Evolutionary conservation across 495 filamentous ascomycete species (phyloP).

Genomic region (Tuber indicum): DNA sequence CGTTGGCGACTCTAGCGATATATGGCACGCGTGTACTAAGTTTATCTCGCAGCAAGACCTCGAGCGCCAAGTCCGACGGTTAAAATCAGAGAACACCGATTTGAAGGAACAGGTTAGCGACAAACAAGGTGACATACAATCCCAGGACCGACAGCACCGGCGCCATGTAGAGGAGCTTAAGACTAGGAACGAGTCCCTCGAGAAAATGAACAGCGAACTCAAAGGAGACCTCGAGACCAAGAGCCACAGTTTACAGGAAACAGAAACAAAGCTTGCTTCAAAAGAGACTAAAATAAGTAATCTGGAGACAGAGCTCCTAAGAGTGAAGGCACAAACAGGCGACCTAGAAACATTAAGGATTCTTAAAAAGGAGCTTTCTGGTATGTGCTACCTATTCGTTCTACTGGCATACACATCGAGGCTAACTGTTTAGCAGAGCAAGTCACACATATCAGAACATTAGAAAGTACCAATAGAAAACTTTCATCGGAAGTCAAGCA

Average conservation of each 20-base stretch:
- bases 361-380: slow-evolving; percentile 72
- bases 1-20: not conserved
- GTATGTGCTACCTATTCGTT: slow-evolving; percentile 12
- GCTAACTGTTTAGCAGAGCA: slow-evolving; percentile 55
- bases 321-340: slow-evolving; percentile 72
- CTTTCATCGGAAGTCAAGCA: slow-evolving; percentile 74
- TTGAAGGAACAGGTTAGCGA: slow-evolving; percentile 76
- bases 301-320: slow-evolving; percentile 74
- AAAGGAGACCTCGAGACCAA: slow-evolving; percentile 63
- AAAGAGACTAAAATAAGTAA: slow-evolving; percentile 63
- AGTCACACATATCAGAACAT: slow-evolving; percentile 73
- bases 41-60: slow-evolving; percentile 45
- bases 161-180: slow-evolving; percentile 66
- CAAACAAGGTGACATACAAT: slow-evolving; percentile 59
- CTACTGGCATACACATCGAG: not conserved
- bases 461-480: slow-evolving; percentile 74
- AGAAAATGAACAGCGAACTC: slow-evolving; percentile 62
- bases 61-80: slow-evolving; percentile 63
- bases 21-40: not conserved
- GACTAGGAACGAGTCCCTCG: slow-evolving; percentile 59
- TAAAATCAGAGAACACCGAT: slow-evolving; percentile 64
- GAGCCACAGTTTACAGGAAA: slow-evolving; percentile 54
- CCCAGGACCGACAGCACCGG: slow-evolving; percentile 63
- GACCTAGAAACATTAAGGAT: slow-evolving; percentile 76
- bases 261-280: slow-evolving; percentile 60